Evolutionary conservation across 2,329 filamentous ascomycete genomes (phyloP).

Genomic region (Fonsecaea multimorphosa): DNA sequence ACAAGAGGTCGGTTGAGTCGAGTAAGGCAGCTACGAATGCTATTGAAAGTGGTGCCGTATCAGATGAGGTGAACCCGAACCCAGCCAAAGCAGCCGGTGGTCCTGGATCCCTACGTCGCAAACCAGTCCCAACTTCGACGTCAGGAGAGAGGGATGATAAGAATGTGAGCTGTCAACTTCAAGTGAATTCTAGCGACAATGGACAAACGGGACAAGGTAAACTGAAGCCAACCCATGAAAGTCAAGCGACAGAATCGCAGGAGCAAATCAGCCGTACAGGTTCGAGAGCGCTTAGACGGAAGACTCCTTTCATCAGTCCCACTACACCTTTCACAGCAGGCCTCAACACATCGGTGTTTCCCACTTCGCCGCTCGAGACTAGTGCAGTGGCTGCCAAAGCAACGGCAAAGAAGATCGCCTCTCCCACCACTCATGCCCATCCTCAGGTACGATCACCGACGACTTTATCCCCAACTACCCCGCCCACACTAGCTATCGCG

Average conservation of each 20-base stretch:
- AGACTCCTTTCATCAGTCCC: constrained; percentile 26
- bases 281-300: neutral
- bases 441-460: constrained; percentile 1
- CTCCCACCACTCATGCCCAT: neutral
- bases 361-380: constrained; percentile 21
- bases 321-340: constrained; percentile 33
- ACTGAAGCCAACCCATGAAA: neutral
- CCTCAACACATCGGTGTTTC: constrained; percentile 33
- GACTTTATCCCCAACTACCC: constrained; percentile 7
- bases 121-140: constrained; percentile 14
- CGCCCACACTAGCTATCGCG: constrained; percentile 35
- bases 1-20: constrained; percentile 39
- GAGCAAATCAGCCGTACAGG: neutral
- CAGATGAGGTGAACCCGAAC: neutral
- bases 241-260: neutral
- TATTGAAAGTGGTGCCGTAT: neutral
- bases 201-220: neutral
- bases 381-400: neutral
- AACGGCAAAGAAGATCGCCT: constrained; percentile 9
- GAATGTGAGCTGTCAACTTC: constrained; percentile 18
- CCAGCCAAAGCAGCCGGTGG: neutral
- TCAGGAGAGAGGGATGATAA: neutral
- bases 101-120: constrained; percentile 25
- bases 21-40: neutral
- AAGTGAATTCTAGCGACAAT: neutral